These are phyloP conservation scores for Somion occarium DNA, from an alignment of 1,284 basidiomycete species.

Conservation along the genomic window DNA sequence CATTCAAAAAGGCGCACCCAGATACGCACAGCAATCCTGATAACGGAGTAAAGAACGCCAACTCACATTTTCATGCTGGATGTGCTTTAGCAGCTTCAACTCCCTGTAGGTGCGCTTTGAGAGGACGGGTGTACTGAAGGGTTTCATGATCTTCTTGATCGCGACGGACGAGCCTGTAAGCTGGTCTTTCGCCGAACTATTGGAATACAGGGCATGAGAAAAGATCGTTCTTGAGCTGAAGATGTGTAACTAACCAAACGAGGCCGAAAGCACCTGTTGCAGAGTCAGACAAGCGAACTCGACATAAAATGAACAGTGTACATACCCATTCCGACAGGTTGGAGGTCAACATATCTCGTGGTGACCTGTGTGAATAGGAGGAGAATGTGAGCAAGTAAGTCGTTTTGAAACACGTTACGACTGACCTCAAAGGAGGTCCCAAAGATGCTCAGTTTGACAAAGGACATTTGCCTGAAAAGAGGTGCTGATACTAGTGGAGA, in stretches of 20 bases:
- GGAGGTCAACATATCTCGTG: conserved; percentile 97
- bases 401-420: too few relatives aligned
- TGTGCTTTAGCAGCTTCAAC: conserved; percentile 97
- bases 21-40: too few relatives aligned
- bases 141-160: conserved; percentile 85
- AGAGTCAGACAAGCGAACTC: conserved; percentile 14
- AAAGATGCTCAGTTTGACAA: conserved; percentile 98
- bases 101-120: conserved; percentile 98
- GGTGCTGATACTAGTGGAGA: conserved; percentile 6
- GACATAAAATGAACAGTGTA: conserved; percentile 22
- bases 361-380: conserved; percentile 76
- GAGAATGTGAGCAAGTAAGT: too few relatives aligned
- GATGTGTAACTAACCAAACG: conserved; percentile 67
- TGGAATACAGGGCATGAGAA: neutral
- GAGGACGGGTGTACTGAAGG: conserved; percentile 91
- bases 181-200: conserved; percentile 95
- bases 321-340: conserved; percentile 99
- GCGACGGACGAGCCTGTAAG: conserved; percentile 91
- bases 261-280: conserved; percentile 85
- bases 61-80: conserved; percentile 95
- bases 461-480: conserved; percentile 55
- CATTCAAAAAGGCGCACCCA: too few relatives aligned
- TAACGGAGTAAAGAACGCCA: too few relatives aligned
- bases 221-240: neutral
- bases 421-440: conserved; percentile 90